Evolutionary conservation across 2,329 filamentous ascomycete species (phyloP).

Genomic region (Ambrosiella cleistominuta): DNA sequence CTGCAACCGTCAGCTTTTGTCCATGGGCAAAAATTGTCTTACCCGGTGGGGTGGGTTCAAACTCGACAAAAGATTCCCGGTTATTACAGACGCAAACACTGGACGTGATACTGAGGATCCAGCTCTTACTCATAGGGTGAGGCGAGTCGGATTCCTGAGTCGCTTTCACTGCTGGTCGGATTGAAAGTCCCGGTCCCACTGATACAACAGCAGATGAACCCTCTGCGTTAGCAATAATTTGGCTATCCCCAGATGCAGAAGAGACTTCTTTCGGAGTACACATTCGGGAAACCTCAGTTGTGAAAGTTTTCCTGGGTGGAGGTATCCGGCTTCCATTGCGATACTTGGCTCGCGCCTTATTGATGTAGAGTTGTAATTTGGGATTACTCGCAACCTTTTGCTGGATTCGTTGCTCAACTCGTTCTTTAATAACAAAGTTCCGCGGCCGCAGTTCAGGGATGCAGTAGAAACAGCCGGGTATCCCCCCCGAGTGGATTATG

Average conservation of each 20-base stretch:
- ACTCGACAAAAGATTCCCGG: constrained; percentile 4
- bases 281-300: neutral
- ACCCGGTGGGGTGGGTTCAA: constrained; percentile 5
- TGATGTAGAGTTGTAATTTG: neutral
- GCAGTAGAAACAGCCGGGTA: constrained; percentile 9
- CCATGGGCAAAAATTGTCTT: constrained; percentile 6
- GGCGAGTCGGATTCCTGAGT: no score
- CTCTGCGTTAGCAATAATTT: neutral
- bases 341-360: constrained; percentile 4
- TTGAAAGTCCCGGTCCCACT: neutral
- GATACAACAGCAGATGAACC: neutral
- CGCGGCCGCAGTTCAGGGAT: constrained; percentile 9
- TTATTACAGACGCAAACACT: constrained; percentile 11
- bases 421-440: constrained; percentile 1
- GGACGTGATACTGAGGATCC: constrained; percentile 11
- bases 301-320: neutral
- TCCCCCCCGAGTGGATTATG: constrained; percentile 7
- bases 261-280: neutral
- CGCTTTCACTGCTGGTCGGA: neutral
- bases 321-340: neutral
- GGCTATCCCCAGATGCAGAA: neutral
- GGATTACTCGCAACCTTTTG: neutral
- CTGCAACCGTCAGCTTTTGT: constrained; percentile 3
- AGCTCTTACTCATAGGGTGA: constrained; percentile 11
- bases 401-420: neutral